Evolutionary conservation across 2,329 filamentous ascomycete species (phyloP).

Genomic region (Aspergillus unguis): DNA sequence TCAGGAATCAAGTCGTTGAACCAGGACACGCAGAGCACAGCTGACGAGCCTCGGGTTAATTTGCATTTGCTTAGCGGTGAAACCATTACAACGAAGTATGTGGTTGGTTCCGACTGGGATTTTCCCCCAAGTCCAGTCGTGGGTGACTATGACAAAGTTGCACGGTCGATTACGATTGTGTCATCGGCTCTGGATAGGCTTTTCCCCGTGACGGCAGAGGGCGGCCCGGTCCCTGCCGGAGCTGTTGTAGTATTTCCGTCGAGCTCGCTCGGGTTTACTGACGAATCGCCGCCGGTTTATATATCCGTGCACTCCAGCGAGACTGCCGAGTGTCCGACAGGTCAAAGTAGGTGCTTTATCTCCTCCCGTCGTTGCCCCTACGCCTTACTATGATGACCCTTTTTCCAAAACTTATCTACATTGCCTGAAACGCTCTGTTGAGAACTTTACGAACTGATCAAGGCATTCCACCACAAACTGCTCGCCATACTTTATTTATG

Average conservation of each 20-base stretch:
- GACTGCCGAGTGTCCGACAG: constrained; percentile 81
- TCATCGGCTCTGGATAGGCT: constrained; percentile 62
- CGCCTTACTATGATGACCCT: constrained; percentile 72
- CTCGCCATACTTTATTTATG: constrained; percentile 18
- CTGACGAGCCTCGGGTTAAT: constrained; percentile 22
- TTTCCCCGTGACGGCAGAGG: constrained; percentile 71
- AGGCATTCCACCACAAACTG: constrained; percentile 37
- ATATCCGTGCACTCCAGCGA: constrained; percentile 78
- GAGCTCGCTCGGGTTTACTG: constrained; percentile 26
- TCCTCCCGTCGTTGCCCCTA: constrained; percentile 13
- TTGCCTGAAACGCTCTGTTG: constrained; percentile 96
- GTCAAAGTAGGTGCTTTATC: constrained; percentile 73
- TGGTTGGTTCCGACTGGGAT: constrained; percentile 40
- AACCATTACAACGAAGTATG: constrained; percentile 32
- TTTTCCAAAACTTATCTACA: constrained; percentile 90
- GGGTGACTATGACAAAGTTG: constrained; percentile 42
- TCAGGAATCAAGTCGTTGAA: constrained; percentile 55
- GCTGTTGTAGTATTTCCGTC: constrained; percentile 46
- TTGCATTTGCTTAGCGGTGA: constrained; percentile 38
- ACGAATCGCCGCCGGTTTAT: constrained; percentile 50
- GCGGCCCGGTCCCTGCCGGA: constrained; percentile 70
- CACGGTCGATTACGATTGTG: constrained; percentile 66
- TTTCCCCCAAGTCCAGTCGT: constrained; percentile 24
- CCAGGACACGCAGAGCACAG: constrained; percentile 11
- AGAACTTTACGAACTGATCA: constrained; percentile 73